Percentiles rank a stretch among this genome's conserved stretches.
Conservation (phyloP, 2,329 filamentous ascomycete genomes). For the Verticillium alfalfae region DNA sequence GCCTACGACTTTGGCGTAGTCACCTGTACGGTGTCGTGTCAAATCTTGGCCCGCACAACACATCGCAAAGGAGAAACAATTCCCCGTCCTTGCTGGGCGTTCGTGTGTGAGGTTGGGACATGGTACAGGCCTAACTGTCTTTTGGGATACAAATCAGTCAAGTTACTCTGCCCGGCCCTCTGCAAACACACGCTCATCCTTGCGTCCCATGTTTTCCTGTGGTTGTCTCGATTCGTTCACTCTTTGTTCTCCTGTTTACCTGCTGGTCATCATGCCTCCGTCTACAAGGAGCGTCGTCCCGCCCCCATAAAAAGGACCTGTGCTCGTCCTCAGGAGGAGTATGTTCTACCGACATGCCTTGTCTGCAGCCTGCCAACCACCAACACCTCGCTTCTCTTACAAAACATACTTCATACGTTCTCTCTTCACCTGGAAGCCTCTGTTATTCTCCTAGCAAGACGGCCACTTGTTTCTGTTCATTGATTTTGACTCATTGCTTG, state of each 20-base stretch:
- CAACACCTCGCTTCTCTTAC: not conserved
- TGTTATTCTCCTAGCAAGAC: not conserved
- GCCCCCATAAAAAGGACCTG: conserved; percentile 1
- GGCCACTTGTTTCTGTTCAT: not conserved
- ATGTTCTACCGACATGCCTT: not conserved
- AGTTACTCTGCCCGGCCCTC: not conserved
- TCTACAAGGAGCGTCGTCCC: not conserved
- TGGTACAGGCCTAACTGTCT: not conserved
- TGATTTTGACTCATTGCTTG: not conserved
- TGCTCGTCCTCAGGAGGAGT: not conserved
- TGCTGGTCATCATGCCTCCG: not conserved
- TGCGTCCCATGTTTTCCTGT: not conserved
- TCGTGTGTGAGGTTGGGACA: not conserved
- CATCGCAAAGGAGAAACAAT: not conserved
- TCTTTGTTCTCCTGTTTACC: not conserved
- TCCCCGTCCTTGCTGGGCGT: not conserved
- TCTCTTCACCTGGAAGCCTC: not conserved
- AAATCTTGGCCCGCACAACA: not conserved
- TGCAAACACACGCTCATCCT: not conserved
- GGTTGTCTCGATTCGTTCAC: not conserved
- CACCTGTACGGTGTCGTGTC: not conserved
- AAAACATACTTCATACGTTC: not conserved
- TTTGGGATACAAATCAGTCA: not conserved
- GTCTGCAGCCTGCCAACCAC: not conserved
- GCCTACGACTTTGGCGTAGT: not conserved